These are phyloP conservation scores for Aspergillus brasiliensis DNA, from an alignment of 2,329 filamentous ascomycete genomes.

Conservation along the genomic window DNA sequence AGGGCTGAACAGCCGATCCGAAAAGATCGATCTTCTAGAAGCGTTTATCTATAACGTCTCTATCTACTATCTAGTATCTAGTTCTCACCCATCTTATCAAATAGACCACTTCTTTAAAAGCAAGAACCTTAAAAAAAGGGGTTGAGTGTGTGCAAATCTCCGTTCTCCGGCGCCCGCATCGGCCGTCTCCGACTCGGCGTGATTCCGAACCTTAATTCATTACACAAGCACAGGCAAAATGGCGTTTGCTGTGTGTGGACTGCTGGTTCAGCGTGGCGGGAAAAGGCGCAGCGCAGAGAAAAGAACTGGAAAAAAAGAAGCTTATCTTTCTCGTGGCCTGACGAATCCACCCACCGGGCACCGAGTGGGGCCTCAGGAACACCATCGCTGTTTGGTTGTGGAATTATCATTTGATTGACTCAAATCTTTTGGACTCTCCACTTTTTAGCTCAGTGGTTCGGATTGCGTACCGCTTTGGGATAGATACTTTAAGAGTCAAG, in stretches of 20 bases:
- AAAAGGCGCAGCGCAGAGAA: neutral
- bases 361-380: neutral
- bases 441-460: neutral
- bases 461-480: no score
- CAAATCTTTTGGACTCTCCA: neutral
- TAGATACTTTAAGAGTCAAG: no score
- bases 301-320: neutral
- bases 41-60: neutral
- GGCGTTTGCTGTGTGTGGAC: no score
- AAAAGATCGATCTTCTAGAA: neutral
- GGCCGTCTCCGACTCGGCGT: slow-evolving; percentile 4
- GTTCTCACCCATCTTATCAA: neutral
- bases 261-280: no score
- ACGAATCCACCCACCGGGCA: neutral
- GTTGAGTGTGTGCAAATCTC: neutral
- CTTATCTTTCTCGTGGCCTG: slow-evolving; percentile 3
- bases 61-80: neutral
- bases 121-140: neutral
- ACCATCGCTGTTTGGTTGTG: neutral
- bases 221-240: neutral
- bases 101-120: neutral
- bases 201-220: neutral
- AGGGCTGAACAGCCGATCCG: neutral
- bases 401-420: no score
- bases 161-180: slow-evolving; percentile 1